phyloP scores from a whole-genome alignment of 2,329 filamentous ascomycete genomes.

The Calonectria crousiana region DNA sequence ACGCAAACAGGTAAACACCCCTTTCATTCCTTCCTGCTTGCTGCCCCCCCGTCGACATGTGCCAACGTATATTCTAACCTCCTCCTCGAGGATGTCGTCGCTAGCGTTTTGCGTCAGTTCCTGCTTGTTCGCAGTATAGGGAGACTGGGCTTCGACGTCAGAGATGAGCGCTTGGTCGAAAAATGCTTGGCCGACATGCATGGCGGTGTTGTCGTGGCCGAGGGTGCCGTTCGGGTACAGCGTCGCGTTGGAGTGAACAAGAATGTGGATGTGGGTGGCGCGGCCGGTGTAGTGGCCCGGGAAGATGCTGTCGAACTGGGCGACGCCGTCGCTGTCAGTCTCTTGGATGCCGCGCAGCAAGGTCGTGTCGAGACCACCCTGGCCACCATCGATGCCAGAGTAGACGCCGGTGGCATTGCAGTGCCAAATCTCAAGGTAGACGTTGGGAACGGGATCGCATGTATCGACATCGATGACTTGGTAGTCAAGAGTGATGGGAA shows the following conservation, averaged over 20 bases:
- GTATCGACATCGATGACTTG: conserved; percentile 59
- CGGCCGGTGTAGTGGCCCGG: conserved; percentile 60
- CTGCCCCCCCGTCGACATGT: neutral
- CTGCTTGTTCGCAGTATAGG: conserved; percentile 62
- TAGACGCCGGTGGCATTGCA: conserved; percentile 62
- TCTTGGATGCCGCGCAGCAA: conserved; percentile 53
- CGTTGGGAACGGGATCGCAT: conserved; percentile 55
- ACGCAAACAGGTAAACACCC: no score
- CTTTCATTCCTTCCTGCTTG: no score
- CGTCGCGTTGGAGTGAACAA: conserved; percentile 54
- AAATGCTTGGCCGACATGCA: conserved; percentile 74
- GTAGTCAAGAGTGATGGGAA: conserved; percentile 57
- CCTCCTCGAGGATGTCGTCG: conserved; percentile 61
- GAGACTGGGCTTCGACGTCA: conserved; percentile 60
- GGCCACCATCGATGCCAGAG: conserved; percentile 53
- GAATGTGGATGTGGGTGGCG: conserved; percentile 61
- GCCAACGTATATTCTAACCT: conserved; percentile 46
- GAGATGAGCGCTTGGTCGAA: conserved; percentile 70
- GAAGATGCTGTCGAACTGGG: conserved; percentile 57
- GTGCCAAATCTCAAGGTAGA: conserved; percentile 61
- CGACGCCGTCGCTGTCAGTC: conserved; percentile 57
- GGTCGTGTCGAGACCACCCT: conserved; percentile 58
- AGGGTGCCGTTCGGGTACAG: conserved; percentile 50
- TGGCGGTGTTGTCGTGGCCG: conserved; percentile 54
- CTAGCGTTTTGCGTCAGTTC: conserved; percentile 63